Evolutionary conservation across 2,329 filamentous ascomycete genomes (phyloP).

Genomic region (Esteya vermicola): DNA sequence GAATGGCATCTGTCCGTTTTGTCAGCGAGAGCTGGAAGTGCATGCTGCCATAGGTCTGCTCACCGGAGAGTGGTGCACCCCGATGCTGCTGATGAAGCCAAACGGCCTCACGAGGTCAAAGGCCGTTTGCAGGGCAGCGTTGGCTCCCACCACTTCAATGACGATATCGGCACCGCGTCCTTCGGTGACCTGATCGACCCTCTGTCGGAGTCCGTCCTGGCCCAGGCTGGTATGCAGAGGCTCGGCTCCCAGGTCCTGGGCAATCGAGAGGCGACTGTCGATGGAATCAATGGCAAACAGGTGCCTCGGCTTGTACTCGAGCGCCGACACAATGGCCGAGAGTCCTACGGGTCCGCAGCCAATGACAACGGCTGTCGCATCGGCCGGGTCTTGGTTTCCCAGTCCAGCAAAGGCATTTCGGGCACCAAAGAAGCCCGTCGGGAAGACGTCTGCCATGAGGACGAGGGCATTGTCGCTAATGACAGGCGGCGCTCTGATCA

Average conservation of each 20-base stretch:
- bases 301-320: conserved; percentile 61
- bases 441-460: conserved; percentile 89
- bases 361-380: conserved; percentile 63
- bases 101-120: conserved; percentile 60
- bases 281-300: conserved; percentile 71
- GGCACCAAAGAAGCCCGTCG: conserved; percentile 73
- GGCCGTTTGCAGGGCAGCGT: conserved; percentile 52
- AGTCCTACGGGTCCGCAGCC: conserved; percentile 79
- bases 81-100: conserved; percentile 60
- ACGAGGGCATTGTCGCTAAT: conserved; percentile 64
- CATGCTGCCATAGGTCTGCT: too few species aligned
- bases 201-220: conserved; percentile 47
- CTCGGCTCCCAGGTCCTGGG: conserved; percentile 62
- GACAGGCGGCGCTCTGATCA: conserved; percentile 54
- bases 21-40: too few species aligned
- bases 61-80: conserved; percentile 61
- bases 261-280: conserved; percentile 58
- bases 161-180: conserved; percentile 77
- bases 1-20: conserved; percentile 58
- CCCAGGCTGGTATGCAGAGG: conserved; percentile 65
- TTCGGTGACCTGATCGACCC: conserved; percentile 60
- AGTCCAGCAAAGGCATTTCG: conserved; percentile 55
- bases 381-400: conserved; percentile 38
- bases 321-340: conserved; percentile 65
- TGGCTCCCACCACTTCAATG: conserved; percentile 63